Percentiles rank a stretch among this genome's conserved stretches.
Conservation (phyloP, 805 yeast genomes). For the Candida adriatica region DNA sequence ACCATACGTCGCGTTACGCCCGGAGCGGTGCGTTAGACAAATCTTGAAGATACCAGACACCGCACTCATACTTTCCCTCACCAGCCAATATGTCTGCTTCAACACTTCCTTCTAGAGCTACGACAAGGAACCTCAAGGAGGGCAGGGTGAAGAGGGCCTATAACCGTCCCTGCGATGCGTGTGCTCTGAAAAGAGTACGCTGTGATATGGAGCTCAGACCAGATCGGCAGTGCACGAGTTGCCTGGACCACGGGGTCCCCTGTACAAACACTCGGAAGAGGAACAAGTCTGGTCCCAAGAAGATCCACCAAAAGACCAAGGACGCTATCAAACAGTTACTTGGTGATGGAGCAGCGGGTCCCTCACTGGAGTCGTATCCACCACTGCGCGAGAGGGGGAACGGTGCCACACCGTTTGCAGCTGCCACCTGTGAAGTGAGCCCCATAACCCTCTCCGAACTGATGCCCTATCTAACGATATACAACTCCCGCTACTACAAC, state of each 20-base stretch:
- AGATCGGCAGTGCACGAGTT: slow-evolving; percentile 14
- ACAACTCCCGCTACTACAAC: slow-evolving; percentile 19
- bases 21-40: too few species aligned
- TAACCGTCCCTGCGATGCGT: slow-evolving; percentile 21
- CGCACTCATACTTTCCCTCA: background rate
- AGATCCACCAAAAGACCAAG: slow-evolving; percentile 18
- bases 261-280: slow-evolving; percentile 18
- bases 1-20: too few species aligned
- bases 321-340: slow-evolving; percentile 12
- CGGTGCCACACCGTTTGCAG: background rate
- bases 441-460: slow-evolving; percentile 7
- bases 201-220: slow-evolving; percentile 14
- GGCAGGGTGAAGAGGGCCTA: slow-evolving; percentile 4
- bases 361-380: background rate
- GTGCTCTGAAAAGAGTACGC: slow-evolving; percentile 20
- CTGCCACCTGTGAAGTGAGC: slow-evolving; percentile 9
- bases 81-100: background rate
- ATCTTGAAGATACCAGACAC: too few species aligned
- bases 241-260: slow-evolving; percentile 10
- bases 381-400: background rate
- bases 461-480: slow-evolving; percentile 16
- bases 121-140: background rate
- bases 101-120: background rate
- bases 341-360: background rate
- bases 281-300: slow-evolving; percentile 21